Base-by-base conservation (phyloP, 257 asterid species). In the Thymus mandschuricus region DNA sequence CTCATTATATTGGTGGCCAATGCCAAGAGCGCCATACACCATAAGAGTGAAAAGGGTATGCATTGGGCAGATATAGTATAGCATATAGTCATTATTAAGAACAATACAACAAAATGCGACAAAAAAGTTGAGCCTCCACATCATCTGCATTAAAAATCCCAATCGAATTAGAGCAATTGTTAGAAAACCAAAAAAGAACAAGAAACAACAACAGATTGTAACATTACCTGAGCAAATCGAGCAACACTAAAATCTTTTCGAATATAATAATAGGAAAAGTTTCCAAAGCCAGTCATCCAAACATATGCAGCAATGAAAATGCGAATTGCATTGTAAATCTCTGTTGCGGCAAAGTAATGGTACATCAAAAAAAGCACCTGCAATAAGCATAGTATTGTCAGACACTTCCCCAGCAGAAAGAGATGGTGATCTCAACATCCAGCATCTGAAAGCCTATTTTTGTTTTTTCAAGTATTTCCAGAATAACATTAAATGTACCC, bases 251-350 rank as follows among this genome's bases (percentile, higher is more conserved):
- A 94, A 78, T 94, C 97, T 81, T 91, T 94, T 63, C 90, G 91
- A 77, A 94, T 86, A 71, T 94, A 94, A 81, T 91, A 94, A 79
- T 94, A 94, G 66, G 99, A 94, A 88, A 94, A 94, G 84, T 94
- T 94, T 62, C 98, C 99, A 63, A 94, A 94, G 55, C 99, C 99
- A 71, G 98, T 94, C 99, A 91, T 89, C 99, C 99, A 91, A 57
- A 94, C 98, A 77, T 94, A 94, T 62, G 98, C 99, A 80, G 99
- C 99, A 76, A 94, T 94, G 66, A 91, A 94, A 75, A 94, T 71
- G 71, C 98, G 97, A 80, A 91, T 89, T 15, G 99, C 99, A 74
- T 94, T 94, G 85, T 94, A 91, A 59, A 94, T 89, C 86, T 94
- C 98, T 68, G 86, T 67, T 73, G 99, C 99, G 76, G 99, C 99